Conservation (phyloP, 2,329 filamentous ascomycete species). For the Cercospora beticola region DNA sequence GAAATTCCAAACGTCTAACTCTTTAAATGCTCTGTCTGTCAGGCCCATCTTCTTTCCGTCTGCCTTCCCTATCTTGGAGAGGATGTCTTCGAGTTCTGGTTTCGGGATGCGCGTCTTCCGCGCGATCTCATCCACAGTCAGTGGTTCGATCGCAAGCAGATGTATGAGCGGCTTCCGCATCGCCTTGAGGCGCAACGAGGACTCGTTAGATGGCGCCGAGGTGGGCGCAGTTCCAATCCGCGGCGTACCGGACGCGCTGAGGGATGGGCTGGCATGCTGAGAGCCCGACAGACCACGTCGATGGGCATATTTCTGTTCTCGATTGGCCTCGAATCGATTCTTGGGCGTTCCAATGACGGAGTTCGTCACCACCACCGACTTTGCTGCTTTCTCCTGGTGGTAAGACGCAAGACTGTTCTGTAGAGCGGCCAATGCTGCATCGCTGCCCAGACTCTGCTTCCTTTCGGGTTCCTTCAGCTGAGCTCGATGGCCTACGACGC, state of each 20-base stretch:
- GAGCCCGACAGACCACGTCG: slow-evolving; percentile 32
- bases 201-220: slow-evolving; percentile 41
- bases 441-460: slow-evolving; percentile 56
- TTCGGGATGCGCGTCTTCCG: slow-evolving; percentile 50
- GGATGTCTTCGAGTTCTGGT: slow-evolving; percentile 49
- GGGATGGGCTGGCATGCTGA: slow-evolving; percentile 42
- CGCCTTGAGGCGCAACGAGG: slow-evolving; percentile 41
- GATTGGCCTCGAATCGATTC: slow-evolving; percentile 35
- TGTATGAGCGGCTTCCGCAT: slow-evolving; percentile 49
- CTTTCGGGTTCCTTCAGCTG: slow-evolving; percentile 44
- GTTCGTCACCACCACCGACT: slow-evolving; percentile 40
- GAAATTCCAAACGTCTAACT: slow-evolving; percentile 63
- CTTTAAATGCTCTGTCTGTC: slow-evolving; percentile 59
- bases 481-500: slow-evolving; percentile 58
- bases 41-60: slow-evolving; percentile 55
- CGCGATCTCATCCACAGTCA: slow-evolving; percentile 49
- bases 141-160: slow-evolving; percentile 56
- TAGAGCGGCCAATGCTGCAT: slow-evolving; percentile 60
- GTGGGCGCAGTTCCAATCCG: slow-evolving; percentile 37
- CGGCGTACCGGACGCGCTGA: slow-evolving; percentile 40
- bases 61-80: slow-evolving; percentile 54
- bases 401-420: slow-evolving; percentile 60
- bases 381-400: slow-evolving; percentile 61
- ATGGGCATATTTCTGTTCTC: slow-evolving; percentile 30
- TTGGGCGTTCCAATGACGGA: slow-evolving; percentile 40